Conservation (phyloP, 257 asterid species). For the Ocimum tenuiflorum region DNA sequence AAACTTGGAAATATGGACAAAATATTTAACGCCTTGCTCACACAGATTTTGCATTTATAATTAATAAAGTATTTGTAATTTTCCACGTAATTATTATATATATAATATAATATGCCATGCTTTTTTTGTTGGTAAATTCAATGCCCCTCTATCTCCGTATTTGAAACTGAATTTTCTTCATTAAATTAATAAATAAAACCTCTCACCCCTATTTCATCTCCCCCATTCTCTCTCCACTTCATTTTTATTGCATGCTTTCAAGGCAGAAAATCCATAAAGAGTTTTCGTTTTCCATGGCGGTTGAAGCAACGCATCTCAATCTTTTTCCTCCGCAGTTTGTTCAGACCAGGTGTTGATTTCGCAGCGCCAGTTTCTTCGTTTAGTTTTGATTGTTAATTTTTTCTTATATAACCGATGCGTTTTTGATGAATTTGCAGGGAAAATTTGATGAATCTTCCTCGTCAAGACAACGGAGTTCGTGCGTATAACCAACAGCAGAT, state of each 20-base stretch:
- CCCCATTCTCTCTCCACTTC: background rate
- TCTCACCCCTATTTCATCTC: slow-evolving; percentile 8
- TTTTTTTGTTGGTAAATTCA: slow-evolving; percentile 10
- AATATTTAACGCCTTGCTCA: background rate
- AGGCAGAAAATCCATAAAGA: background rate
- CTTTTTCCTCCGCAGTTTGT: slow-evolving; percentile 33
- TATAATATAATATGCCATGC: background rate
- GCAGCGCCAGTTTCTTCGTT: background rate
- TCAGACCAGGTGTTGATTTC: slow-evolving; percentile 25
- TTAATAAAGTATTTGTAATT: background rate
- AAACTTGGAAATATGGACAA: slow-evolving; percentile 5
- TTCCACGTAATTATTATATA: background rate
- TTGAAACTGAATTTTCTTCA: slow-evolving; percentile 12
- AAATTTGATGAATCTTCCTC: slow-evolving; percentile 8
- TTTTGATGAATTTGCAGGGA: slow-evolving; percentile 23
- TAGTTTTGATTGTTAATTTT: background rate
- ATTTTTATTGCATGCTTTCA: slow-evolving; percentile 19
- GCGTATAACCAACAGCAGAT: slow-evolving; percentile 24
- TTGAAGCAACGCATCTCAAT: slow-evolving; percentile 54
- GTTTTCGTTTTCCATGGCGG: slow-evolving; percentile 41
- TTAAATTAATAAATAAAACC: slow-evolving; percentile 21
- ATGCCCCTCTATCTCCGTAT: slow-evolving; percentile 19
- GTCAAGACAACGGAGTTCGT: slow-evolving; percentile 14
- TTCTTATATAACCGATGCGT: too few species aligned
- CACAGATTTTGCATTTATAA: background rate